phyloP scores from a whole-genome alignment of 2,329 filamentous ascomycete species.

The Seiridium cupressi region DNA sequence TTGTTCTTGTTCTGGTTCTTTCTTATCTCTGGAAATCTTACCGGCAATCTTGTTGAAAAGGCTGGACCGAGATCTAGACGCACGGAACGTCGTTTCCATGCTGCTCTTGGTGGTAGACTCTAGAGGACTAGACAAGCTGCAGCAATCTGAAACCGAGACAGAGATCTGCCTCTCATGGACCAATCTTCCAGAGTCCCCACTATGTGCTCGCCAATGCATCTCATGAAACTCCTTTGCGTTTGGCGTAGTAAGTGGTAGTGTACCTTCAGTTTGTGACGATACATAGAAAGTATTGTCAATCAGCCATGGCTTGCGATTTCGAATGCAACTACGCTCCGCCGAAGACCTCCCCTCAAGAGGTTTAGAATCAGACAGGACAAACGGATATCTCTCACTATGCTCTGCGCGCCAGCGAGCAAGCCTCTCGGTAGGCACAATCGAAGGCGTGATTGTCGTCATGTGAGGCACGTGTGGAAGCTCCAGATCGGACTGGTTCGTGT shows the following conservation, averaged over 20 bases:
- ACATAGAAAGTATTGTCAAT: conserved; percentile 42
- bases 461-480: conserved; percentile 46
- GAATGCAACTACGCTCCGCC: conserved; percentile 31
- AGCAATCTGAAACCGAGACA: conserved; percentile 15
- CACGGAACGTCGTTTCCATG: conserved; percentile 15
- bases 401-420: conserved; percentile 34
- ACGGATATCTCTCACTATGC: conserved; percentile 36
- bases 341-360: conserved; percentile 21
- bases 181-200: conserved; percentile 26
- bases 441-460: conserved; percentile 41
- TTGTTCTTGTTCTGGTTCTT: conserved; percentile 15
- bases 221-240: conserved; percentile 38
- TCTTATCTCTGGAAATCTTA: conserved; percentile 16
- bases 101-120: conserved; percentile 17
- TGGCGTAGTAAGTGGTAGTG: conserved; percentile 33
- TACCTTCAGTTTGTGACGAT: conserved; percentile 35
- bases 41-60: conserved; percentile 19
- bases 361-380: conserved; percentile 37
- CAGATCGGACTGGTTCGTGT: conserved; percentile 33
- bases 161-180: conserved; percentile 31
- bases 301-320: conserved; percentile 38
- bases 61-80: conserved; percentile 15
- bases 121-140: conserved; percentile 14
- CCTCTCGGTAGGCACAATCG: conserved; percentile 36
- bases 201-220: conserved; percentile 36